phyloP scores from a whole-genome alignment of 257 asterid species.

The Solanum sejunctum region DNA sequence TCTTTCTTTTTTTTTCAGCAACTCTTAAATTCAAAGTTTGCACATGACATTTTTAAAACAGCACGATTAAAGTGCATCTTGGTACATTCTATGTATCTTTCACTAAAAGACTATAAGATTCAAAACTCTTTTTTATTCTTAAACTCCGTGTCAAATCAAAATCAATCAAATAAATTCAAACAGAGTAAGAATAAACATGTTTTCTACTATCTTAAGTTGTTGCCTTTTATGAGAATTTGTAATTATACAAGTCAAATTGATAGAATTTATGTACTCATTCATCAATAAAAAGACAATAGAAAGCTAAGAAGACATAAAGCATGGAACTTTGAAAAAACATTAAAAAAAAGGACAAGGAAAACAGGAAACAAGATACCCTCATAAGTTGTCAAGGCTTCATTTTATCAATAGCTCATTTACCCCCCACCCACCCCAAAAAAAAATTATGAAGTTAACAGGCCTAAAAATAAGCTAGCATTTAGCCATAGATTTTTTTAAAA shows the following conservation, averaged over 20 bases:
- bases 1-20: too few species aligned
- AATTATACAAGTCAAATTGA: constrained; percentile 25
- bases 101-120: too few species aligned
- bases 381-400: not conserved
- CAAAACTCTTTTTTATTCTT: too few species aligned
- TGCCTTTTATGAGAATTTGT: constrained; percentile 46
- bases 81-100: too few species aligned
- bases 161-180: too few species aligned
- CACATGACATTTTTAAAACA: too few species aligned
- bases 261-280: constrained; percentile 18
- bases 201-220: constrained; percentile 35
- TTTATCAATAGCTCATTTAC: not conserved
- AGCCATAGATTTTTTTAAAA: not conserved
- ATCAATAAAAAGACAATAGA: not conserved
- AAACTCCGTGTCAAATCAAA: too few species aligned
- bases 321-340: not conserved
- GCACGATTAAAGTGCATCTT: too few species aligned
- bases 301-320: not conserved
- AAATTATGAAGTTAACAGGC: not conserved
- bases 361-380: not conserved
- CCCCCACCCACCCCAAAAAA: not conserved
- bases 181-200: constrained; percentile 1
- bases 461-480: not conserved
- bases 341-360: not conserved
- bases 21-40: too few species aligned